These are phyloP conservation scores for Raphanus raphanistrum DNA, from an alignment of 345 rosid genomes.

Conservation along the genomic window DNA sequence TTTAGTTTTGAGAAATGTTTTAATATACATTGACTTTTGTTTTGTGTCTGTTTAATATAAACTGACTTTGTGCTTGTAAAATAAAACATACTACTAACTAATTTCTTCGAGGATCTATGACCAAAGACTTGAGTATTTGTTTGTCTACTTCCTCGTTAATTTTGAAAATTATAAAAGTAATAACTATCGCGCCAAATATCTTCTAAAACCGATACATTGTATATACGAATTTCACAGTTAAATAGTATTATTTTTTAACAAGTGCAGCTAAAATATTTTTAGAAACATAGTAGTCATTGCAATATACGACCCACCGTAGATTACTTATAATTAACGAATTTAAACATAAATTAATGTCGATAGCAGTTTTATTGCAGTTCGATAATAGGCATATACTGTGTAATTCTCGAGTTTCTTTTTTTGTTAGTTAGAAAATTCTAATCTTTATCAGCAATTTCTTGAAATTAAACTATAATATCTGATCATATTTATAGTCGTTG, in stretches of 20 bases:
- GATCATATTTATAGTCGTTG: background rate
- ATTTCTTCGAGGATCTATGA: constrained; percentile 25
- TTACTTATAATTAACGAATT: background rate
- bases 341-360: background rate
- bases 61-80: constrained; percentile 28
- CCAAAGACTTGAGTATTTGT: constrained; percentile 27
- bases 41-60: constrained; percentile 20
- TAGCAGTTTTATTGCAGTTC: background rate
- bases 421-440: background rate
- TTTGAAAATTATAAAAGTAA: constrained; percentile 11
- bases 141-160: background rate
- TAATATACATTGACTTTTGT: constrained; percentile 32
- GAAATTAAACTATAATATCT: background rate
- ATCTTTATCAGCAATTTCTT: background rate
- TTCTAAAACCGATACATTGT: background rate
- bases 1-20: background rate
- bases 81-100: constrained; percentile 1
- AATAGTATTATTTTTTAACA: background rate
- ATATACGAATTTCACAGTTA: background rate
- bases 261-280: background rate
- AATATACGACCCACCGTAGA: background rate
- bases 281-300: background rate
- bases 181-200: constrained; percentile 25
- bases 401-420: background rate
- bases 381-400: background rate